Evolutionary conservation across 2,329 filamentous ascomycete species (phyloP), one percentile per base, ranked within the genome.

Genomic region (Paramyrothecium sp.): DNA sequence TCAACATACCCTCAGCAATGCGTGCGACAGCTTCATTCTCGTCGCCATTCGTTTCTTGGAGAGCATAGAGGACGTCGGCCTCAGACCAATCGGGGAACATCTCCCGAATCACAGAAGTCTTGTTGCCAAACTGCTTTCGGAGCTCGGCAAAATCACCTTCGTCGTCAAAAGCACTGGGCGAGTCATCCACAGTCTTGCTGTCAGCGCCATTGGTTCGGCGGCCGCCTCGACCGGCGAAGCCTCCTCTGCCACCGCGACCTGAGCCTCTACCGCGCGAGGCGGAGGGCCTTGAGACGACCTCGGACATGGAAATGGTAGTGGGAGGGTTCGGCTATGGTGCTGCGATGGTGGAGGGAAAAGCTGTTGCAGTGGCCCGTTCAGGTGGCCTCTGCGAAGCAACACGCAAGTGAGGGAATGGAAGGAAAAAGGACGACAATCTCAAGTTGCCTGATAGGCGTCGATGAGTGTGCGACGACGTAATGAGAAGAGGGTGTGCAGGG

Each of bases 31-130:
- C 86, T 67, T 85, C 77, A 66, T 89, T 84, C 68, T 92, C 81
- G 75, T 95, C 90, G 67, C 90, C 91, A 67, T 91, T 85, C 56
- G 89, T 89, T 80, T 99, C 95, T 75, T 96, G 87, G 59, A 99
- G 83, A 61, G 93, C 93, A 73, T 95, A 95, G 63, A 98, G 87
- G 62, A 98, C 86, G 74, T 98, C 94, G 74, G 93, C 91, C 70
- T 97, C 91, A 67, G 92, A 94, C 95, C 94, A 98, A 75, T 92
- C 89, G 59, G 91, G 87, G 80, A 97, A 97, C 79, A 98, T 88
- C 75, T 97, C 93, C 79, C 91, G 92, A 73, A 99, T 87, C 69
- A 89, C 87, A 61, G 82, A 81, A 67, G 97, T 85, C 78, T 94
- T 91, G 69, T 81, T 80, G 69, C 89, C 85, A 73, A 96, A 95